These are phyloP conservation scores for Lactarius vividus DNA, from an alignment of 768 basidiomycete species.

Conservation along the genomic window DNA sequence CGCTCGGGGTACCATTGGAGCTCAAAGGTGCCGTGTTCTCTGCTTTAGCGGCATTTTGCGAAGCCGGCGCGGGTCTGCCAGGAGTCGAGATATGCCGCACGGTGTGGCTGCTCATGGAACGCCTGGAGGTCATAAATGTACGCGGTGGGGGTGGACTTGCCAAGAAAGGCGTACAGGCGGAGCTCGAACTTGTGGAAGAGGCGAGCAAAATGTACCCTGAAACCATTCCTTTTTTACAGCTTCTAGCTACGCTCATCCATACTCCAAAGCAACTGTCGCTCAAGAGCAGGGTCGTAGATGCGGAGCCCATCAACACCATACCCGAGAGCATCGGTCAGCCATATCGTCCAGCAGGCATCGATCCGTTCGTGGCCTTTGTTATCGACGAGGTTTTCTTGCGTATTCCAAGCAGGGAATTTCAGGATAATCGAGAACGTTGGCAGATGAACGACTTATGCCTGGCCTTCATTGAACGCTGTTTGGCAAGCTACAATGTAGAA, in stretches of 20 bases:
- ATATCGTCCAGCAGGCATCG: slow-evolving; percentile 76
- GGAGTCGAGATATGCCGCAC: slow-evolving; percentile 80
- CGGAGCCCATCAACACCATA: slow-evolving; percentile 66
- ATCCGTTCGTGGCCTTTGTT: slow-evolving; percentile 81
- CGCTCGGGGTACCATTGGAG: slow-evolving; percentile 81
- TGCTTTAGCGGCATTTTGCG: slow-evolving; percentile 77
- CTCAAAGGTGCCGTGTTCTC: slow-evolving; percentile 85
- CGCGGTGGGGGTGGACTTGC: slow-evolving; percentile 51
- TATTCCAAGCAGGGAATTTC: slow-evolving; percentile 71
- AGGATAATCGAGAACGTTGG: slow-evolving; percentile 77
- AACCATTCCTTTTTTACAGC: slow-evolving; percentile 82
- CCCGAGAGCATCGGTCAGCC: slow-evolving; percentile 79
- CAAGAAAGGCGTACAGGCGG: slow-evolving; percentile 78
- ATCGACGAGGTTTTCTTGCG: slow-evolving; percentile 86
- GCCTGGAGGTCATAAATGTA: slow-evolving; percentile 78
- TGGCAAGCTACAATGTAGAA: slow-evolving; percentile 81
- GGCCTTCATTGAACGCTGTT: slow-evolving; percentile 77
- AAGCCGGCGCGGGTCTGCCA: slow-evolving; percentile 67
- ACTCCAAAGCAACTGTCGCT: slow-evolving; percentile 70
- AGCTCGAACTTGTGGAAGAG: slow-evolving; percentile 86
- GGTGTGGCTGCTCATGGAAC: slow-evolving; percentile 84
- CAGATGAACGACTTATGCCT: slow-evolving; percentile 81
- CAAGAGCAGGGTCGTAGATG: slow-evolving; percentile 55
- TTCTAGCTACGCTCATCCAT: slow-evolving; percentile 81
- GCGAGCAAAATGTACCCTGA: slow-evolving; percentile 77